Base-by-base conservation (phyloP, 2,329 filamentous ascomycete genomes). In the Aureobasidium sp. region DNA sequence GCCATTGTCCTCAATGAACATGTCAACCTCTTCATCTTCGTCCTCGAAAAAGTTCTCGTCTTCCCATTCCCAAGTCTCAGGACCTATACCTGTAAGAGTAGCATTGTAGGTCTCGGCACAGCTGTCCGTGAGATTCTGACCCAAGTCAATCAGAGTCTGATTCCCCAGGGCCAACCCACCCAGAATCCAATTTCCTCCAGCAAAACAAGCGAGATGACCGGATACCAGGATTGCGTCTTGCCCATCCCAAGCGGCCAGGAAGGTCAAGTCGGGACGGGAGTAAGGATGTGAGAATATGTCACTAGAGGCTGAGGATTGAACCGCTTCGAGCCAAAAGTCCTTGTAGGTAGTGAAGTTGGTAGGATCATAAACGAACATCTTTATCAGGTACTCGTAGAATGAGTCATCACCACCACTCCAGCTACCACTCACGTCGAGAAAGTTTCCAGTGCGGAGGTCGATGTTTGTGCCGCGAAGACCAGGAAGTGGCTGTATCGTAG, bases 311-410 rank as follows among this genome's bases (percentile, higher is more conserved):
- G 86, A 86, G 7, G 87, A 91, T 67, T 95, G 86, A 59, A 86
- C 88, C 1, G 90, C 90, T 0, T 80, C 71, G 46, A 90, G 76
- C 90, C 90, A 96, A 39, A 47, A 84, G 65, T 92, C 87, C 68
- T 81, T 85, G 76, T 93, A 91, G 2, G 73, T 65, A 1, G 69
- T 74, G 69, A 89, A 95, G 3, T 84, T 80, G 6, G 72, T 67
- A 0, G 84, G 79, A 70, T 93, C 87, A 72, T 95, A 95, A 61
- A 93, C 74, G 69, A 87, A 95, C 89, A 94, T 93, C 78, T 96
- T 96, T 73, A 96, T 87, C 36, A 96, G 82, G 69, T 95, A 95
- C 75, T 95, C 90, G 76, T 95, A 96, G 76, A 87, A 95, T 47
- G 86, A 90, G 73, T 95, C 90, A 34, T 82, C 83, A 7, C 88